Evolutionary conservation across 2,329 filamentous ascomycete genomes (phyloP).

Genomic region (Nigrospora oryzae): DNA sequence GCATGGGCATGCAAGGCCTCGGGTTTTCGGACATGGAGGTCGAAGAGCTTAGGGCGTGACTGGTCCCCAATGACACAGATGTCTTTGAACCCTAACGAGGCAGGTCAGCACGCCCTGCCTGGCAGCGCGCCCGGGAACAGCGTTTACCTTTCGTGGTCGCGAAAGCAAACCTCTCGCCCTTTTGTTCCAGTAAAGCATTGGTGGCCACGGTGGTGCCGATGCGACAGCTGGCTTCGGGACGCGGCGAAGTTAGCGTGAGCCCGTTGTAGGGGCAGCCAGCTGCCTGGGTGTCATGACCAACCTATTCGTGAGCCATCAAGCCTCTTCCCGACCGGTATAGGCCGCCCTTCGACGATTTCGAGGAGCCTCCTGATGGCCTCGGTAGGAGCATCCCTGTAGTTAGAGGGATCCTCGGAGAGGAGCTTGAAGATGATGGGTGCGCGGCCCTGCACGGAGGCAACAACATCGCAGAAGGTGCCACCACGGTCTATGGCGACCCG

Average conservation of each 20-base stretch:
- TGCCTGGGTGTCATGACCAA: constrained; percentile 2
- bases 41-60: constrained; percentile 63
- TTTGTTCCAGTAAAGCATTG: constrained; percentile 65
- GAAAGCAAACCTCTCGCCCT: constrained; percentile 63
- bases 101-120: not conserved
- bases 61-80: constrained; percentile 68
- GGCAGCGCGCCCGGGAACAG: not conserved
- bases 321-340: constrained; percentile 34
- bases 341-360: constrained; percentile 48
- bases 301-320: constrained; percentile 22
- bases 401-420: constrained; percentile 62
- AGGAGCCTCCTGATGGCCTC: constrained; percentile 62
- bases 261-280: too few species aligned
- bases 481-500: constrained; percentile 43
- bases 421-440: constrained; percentile 67
- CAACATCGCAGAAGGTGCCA: constrained; percentile 69
- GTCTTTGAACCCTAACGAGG: constrained; percentile 46
- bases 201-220: constrained; percentile 73
- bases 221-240: constrained; percentile 54
- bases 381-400: constrained; percentile 63
- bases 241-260: constrained; percentile 1
- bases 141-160: constrained; percentile 55
- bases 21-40: constrained; percentile 58
- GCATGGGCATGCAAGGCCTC: constrained; percentile 60
- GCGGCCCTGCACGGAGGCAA: constrained; percentile 54